Percentiles rank a stretch among this genome's conserved stretches.
Conservation (phyloP, 148 eudicot genomes). For the Nyssa sinensis region DNA sequence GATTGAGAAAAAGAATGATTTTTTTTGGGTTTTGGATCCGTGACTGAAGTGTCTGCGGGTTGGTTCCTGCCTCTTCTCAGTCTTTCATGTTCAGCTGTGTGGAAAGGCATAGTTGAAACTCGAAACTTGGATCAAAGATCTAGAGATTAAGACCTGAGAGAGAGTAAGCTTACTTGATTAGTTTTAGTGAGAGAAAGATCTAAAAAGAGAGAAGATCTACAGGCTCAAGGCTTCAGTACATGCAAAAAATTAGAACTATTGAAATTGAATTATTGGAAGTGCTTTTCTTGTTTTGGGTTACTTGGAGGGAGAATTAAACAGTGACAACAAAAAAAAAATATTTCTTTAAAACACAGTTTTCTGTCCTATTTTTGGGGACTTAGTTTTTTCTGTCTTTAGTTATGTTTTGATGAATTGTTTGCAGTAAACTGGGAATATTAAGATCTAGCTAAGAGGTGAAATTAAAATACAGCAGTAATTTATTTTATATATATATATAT, state of each 20-base stretch:
- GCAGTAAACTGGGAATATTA: too few species aligned
- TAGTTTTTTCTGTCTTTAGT: neutral
- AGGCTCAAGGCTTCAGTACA: too few species aligned
- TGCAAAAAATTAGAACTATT: neutral
- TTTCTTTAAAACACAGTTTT: neutral
- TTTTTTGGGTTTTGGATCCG: constrained; percentile 1
- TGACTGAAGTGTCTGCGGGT: neutral
- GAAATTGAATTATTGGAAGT: neutral
- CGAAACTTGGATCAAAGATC: too few species aligned
- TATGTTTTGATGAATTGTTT: neutral
- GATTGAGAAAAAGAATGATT: neutral
- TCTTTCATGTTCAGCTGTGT: too few species aligned
- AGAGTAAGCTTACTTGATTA: too few species aligned
- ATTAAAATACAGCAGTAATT: neutral
- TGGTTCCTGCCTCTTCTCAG: neutral
- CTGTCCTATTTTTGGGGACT: neutral
- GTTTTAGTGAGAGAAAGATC: neutral
- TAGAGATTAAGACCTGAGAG: too few species aligned
- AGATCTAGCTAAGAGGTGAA: neutral
- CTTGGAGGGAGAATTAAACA: constrained; percentile 3
- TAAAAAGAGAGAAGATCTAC: neutral
- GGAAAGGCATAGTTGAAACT: neutral
- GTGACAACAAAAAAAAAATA: neutral
- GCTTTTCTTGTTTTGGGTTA: too few species aligned
- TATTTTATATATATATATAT: neutral